phyloP scores from a whole-genome alignment of 2,329 filamentous ascomycete genomes.

The Penicillium sp. region DNA sequence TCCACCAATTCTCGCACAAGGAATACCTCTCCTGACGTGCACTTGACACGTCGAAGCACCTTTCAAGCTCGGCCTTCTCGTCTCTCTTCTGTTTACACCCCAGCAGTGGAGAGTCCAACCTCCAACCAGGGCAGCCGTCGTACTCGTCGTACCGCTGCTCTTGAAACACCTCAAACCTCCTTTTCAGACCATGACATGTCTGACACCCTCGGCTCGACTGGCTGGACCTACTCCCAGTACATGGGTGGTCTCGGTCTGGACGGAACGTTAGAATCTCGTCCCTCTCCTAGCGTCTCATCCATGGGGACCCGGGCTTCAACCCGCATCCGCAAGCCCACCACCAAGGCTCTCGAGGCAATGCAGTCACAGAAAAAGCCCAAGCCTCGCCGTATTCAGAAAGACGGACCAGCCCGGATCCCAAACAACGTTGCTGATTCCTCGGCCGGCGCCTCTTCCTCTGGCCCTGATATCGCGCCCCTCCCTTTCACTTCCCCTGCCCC shows the following conservation, averaged over 20 bases:
- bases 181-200: slow-evolving; percentile 20
- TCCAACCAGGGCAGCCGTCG: slow-evolving; percentile 19
- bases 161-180: slow-evolving; percentile 17
- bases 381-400: slow-evolving; percentile 14
- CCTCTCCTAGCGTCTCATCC: slow-evolving; percentile 25
- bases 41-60: slow-evolving; percentile 18
- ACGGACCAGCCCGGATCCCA: neutral
- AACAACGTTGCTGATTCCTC: neutral
- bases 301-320: slow-evolving; percentile 30
- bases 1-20: slow-evolving; percentile 1
- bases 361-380: slow-evolving; percentile 17
- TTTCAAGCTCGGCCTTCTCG: slow-evolving; percentile 31
- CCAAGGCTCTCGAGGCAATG: slow-evolving; percentile 35
- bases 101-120: slow-evolving; percentile 21
- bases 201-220: slow-evolving; percentile 18
- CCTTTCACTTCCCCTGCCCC: neutral
- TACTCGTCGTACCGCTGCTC: slow-evolving; percentile 20
- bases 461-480: neutral
- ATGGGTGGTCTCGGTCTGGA: slow-evolving; percentile 16
- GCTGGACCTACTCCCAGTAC: slow-evolving; percentile 24
- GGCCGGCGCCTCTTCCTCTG: neutral
- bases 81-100: slow-evolving; percentile 28
- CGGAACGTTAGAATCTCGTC: slow-evolving; percentile 15
- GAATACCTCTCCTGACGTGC: slow-evolving; percentile 15
- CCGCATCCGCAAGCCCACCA: slow-evolving; percentile 28